These are phyloP conservation scores for Parafenestella ontariensis DNA, from an alignment of 2,329 filamentous ascomycete genomes.

Conservation along the genomic window DNA sequence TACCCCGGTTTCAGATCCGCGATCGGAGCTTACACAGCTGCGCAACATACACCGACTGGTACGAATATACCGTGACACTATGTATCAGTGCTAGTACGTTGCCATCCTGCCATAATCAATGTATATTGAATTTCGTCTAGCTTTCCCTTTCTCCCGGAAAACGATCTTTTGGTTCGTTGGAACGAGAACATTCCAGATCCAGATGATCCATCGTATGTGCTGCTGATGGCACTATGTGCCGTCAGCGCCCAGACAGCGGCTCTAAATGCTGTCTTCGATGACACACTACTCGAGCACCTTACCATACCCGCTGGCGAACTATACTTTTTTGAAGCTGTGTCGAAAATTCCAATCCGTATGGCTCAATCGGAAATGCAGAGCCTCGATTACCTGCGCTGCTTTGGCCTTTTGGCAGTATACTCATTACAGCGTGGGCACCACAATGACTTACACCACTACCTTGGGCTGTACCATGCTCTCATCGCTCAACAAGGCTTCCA, in stretches of 20 bases:
- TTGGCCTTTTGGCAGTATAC: conserved; percentile 1
- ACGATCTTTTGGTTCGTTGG: not conserved
- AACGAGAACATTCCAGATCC: not conserved
- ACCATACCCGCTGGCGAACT: not conserved
- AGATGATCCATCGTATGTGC: not conserved
- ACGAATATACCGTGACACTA: not conserved
- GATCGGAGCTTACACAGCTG: not conserved
- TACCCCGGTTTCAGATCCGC: not conserved
- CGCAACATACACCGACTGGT: not conserved
- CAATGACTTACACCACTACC: not conserved
- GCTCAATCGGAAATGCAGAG: not conserved
- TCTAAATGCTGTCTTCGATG: conserved; percentile 1
- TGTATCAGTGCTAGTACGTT: conserved; percentile 1
- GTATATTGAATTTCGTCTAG: not conserved
- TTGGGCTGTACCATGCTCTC: not conserved
- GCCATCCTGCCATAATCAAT: not conserved
- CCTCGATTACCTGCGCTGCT: not conserved
- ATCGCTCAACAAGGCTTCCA: not conserved
- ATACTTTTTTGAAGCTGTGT: not conserved
- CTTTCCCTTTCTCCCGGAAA: not conserved
- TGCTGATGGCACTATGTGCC: not conserved
- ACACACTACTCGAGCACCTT: not conserved
- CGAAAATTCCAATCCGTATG: not conserved
- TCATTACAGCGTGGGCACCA: not conserved
- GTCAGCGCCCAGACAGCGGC: not conserved